phyloP scores from a whole-genome alignment of 257 asterid genomes.

The Fraxinus pennsylvanica region DNA sequence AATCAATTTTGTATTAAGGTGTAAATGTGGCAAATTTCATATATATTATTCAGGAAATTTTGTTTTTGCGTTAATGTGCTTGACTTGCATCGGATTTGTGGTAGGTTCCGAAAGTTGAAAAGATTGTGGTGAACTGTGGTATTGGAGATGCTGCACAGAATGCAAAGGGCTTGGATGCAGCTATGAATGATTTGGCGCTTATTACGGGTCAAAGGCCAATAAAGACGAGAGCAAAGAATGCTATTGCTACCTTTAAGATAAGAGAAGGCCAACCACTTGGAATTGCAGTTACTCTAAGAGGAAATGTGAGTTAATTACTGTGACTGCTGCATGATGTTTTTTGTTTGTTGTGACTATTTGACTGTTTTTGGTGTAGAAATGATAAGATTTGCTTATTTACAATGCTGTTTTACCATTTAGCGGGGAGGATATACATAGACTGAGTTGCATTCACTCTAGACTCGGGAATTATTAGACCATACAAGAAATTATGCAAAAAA shows the following conservation, averaged over 20 bases:
- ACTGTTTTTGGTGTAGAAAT: slow-evolving; percentile 3
- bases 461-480: neutral
- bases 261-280: slow-evolving; percentile 93
- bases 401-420: neutral
- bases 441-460: neutral
- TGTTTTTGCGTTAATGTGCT: slow-evolving; percentile 5
- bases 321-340: neutral
- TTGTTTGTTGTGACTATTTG: neutral
- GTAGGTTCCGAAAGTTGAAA: slow-evolving; percentile 84
- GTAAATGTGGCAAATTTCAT: neutral
- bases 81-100: slow-evolving; percentile 22
- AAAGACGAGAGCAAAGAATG: slow-evolving; percentile 92
- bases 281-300: slow-evolving; percentile 90
- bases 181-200: slow-evolving; percentile 85
- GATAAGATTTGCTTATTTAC: neutral
- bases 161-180: slow-evolving; percentile 95
- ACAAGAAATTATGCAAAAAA: neutral
- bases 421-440: neutral
- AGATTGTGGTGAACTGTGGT: slow-evolving; percentile 96
- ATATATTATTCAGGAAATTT: neutral
- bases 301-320: slow-evolving; percentile 48
- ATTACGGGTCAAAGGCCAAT: slow-evolving; percentile 93
- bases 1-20: neutral
- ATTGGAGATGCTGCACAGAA: slow-evolving; percentile 99
- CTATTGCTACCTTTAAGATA: slow-evolving; percentile 90